phyloP scores from a whole-genome alignment of 805 yeast genomes.

The Candida sakaeoensis region DNA sequence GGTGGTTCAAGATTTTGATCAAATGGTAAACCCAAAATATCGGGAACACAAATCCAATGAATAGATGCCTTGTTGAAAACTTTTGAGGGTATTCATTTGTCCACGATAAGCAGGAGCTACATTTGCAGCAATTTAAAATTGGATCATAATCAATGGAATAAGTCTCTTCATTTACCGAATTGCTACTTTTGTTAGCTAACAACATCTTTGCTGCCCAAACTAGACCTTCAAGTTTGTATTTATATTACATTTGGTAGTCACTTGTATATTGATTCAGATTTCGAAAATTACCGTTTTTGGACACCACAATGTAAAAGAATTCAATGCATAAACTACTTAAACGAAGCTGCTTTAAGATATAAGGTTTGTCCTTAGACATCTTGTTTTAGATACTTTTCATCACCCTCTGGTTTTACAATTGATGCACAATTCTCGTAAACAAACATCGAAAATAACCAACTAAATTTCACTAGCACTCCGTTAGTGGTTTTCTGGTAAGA shows the following conservation, averaged over 20 bases:
- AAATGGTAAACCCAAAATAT: conserved; percentile 17
- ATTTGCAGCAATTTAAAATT: conserved; percentile 8
- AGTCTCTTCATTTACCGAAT: neutral
- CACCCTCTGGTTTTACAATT: too few relatives aligned
- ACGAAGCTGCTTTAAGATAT: neutral
- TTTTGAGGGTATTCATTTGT: neutral
- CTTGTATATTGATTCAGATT: neutral
- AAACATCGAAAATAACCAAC: too few relatives aligned
- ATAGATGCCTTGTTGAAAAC: conserved; percentile 8
- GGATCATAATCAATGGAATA: neutral
- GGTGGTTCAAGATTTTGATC: conserved; percentile 6
- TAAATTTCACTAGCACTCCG: too few relatives aligned
- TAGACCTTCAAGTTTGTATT: neutral
- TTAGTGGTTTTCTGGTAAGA: too few relatives aligned
- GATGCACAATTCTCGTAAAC: too few relatives aligned
- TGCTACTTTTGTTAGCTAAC: neutral
- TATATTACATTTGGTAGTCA: neutral
- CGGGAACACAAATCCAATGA: conserved; percentile 18
- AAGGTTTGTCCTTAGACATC: neutral
- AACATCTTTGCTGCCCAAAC: neutral
- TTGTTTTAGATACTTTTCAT: neutral
- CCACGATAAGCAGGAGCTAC: conserved; percentile 11
- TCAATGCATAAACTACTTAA: neutral
- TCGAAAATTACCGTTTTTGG: conserved; percentile 3
- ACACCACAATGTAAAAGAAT: conserved; percentile 3